A percentile compares a stretch with the other conserved stretches of the same genome.
These are phyloP conservation scores for Penicillium sp. DNA, from an alignment of 2,329 filamentous ascomycete genomes.

Conservation along the genomic window DNA sequence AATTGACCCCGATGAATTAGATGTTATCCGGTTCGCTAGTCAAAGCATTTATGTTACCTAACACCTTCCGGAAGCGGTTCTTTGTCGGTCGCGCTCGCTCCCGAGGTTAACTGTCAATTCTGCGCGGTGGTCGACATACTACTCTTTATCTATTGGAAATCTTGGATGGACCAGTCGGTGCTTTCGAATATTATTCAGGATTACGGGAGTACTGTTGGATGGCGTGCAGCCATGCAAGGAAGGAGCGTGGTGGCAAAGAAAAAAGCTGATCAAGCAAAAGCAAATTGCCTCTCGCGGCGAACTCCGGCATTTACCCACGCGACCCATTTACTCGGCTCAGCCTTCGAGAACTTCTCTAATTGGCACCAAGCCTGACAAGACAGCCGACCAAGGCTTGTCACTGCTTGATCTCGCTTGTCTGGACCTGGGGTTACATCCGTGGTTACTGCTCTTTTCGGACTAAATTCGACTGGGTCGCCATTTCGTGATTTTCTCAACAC, in stretches of 20 bases:
- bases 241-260: conserved; percentile 4
- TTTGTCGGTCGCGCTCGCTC: conserved; percentile 16
- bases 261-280: not conserved
- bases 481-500: conserved; percentile 19
- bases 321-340: conserved; percentile 11
- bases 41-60: conserved; percentile 29
- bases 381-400: conserved; percentile 28
- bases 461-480: conserved; percentile 21
- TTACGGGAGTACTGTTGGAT: not conserved
- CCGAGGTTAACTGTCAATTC: not conserved
- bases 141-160: not conserved
- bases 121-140: not conserved
- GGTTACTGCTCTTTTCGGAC: conserved; percentile 18
- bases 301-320: conserved; percentile 17
- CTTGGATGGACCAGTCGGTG: not conserved
- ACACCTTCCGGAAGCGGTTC: conserved; percentile 25
- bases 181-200: not conserved
- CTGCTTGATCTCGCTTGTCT: conserved; percentile 25
- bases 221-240: not conserved
- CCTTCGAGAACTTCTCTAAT: conserved; percentile 20
- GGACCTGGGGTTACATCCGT: conserved; percentile 38
- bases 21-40: conserved; percentile 10
- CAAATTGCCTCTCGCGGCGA: conserved; percentile 13
- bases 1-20: not conserved
- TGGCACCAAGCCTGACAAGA: conserved; percentile 20